Base-by-base conservation (phyloP, 768 basidiomycete species). In the Gymnopilus dilepis region DNA sequence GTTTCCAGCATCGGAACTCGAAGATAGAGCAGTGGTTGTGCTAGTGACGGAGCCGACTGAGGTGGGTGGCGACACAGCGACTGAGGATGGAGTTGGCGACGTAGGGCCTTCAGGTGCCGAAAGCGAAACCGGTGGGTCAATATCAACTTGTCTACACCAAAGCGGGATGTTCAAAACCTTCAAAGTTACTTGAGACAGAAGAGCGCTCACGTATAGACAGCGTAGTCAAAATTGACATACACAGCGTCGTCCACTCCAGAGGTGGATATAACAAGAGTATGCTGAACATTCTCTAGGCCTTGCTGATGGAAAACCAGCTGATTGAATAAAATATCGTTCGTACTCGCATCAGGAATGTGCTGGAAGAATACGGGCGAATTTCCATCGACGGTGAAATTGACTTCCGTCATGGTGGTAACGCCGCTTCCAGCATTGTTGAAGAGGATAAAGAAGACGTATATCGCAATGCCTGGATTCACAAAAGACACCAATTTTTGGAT, bases 211-310 rank as follows among this genome's bases (percentile, higher is more conserved):
- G 77, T 79, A 64, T 80, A 80, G 19, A 74, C 71, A 7, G 77
- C 78, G 64, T 78, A 80, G 64, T 80, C 78, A 62, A 80, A 80
- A 56, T 71, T 75, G 26, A 77, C 67, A 56, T 69, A 79, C n/a
- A 76, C 65, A 33, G 69, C 57, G 17, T 62, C 61, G 42, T 72
- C 53, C 2, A 70, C 55, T 11, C 73, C 77, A n/a, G 73, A 68
- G 2, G 75, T 76, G 0, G 71, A 69, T 56, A 80, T 75, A 0
- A 67, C 42, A 11, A 79, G 60, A 3, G 65, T 66, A 53, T 79
- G 78, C 4, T 70, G 57, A 0, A 42, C 50, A 54, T 77, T 75
- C n/a, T 59, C 33, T 15, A 80, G 67, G 33, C 68, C 69, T 8
- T 56, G 63, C 19, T 60, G 37, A 0, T 68, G 67, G 54, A 72